Percentiles rank a stretch among this genome's conserved stretches.
phyloP scores from a whole-genome alignment of 1,139 yeast genomes.

The Zygosaccharomyces pseudobailii region DNA sequence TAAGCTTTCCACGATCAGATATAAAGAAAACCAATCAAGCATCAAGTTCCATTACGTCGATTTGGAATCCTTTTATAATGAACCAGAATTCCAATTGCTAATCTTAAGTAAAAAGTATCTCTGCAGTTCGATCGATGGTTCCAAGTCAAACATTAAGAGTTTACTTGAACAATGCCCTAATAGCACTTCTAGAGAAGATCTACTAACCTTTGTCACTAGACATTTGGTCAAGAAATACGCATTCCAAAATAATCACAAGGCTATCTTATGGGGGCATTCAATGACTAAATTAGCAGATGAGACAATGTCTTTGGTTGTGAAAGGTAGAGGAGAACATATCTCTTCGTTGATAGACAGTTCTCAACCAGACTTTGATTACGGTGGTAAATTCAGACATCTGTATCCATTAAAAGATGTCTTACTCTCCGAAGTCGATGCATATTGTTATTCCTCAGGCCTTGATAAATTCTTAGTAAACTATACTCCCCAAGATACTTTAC shows the following conservation, averaged over 20 bases:
- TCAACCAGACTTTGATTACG: constrained; percentile 30
- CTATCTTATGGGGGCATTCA: constrained; percentile 68
- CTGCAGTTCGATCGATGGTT: not conserved
- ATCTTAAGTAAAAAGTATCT: constrained; percentile 13
- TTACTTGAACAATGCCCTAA: constrained; percentile 38
- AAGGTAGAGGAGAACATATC: constrained; percentile 78
- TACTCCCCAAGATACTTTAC: constrained; percentile 18
- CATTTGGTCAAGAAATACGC: constrained; percentile 51
- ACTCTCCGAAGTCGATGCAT: constrained; percentile 58
- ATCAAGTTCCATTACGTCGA: constrained; percentile 40
- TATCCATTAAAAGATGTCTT: constrained; percentile 77
- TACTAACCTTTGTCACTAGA: constrained; percentile 46
- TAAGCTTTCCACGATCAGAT: constrained; percentile 20
- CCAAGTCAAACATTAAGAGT: constrained; percentile 14
- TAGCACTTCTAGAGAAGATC: constrained; percentile 59
- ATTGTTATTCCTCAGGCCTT: constrained; percentile 27
- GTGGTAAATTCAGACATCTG: constrained; percentile 40
- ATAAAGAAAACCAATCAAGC: constrained; percentile 19
- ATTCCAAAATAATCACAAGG: constrained; percentile 41
- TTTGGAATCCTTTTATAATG: constrained; percentile 36
- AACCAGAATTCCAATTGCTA: constrained; percentile 12
- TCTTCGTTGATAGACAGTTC: constrained; percentile 51
- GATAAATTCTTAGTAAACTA: constrained; percentile 25
- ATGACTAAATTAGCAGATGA: constrained; percentile 83
- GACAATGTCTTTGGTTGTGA: constrained; percentile 74